Evolutionary conservation across 2,329 filamentous ascomycete genomes (phyloP).

Genomic region (Coniochaeta hoffmannii): DNA sequence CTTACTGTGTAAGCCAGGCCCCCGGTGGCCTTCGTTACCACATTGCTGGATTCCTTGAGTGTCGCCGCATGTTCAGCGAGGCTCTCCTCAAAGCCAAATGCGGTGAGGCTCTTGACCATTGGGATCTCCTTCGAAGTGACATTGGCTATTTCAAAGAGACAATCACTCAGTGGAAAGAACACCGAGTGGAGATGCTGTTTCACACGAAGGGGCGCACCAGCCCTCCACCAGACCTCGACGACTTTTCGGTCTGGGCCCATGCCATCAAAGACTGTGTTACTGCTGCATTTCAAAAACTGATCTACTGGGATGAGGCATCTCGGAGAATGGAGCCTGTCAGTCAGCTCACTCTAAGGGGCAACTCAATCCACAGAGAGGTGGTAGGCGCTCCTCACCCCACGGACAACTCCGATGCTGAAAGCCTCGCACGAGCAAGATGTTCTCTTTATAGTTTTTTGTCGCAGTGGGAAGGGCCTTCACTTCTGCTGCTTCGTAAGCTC

Average conservation of each 20-base stretch:
- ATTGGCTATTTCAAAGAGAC: not conserved
- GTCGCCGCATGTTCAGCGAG: not conserved
- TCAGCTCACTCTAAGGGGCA: not conserved
- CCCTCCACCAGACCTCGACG: not conserved
- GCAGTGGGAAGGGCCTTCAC: not conserved
- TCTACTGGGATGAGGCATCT: not conserved
- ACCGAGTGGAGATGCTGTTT: not conserved
- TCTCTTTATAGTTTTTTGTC: not conserved
- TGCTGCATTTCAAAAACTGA: not conserved
- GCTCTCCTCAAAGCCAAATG: not conserved
- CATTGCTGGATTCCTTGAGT: not conserved
- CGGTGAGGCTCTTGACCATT: not conserved
- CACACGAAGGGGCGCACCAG: not conserved
- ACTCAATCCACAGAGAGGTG: not conserved
- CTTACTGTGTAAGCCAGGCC: not conserved
- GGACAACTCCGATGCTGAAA: not conserved
- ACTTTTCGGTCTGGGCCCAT: not conserved
- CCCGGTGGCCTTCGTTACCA: no score
- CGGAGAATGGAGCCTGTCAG: not conserved
- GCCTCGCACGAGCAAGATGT: not conserved
- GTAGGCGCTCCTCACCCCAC: not conserved
- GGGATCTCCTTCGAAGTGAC: not conserved
- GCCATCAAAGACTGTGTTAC: not conserved
- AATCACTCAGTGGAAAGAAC: not conserved
- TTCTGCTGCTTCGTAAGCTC: not conserved